These are phyloP conservation scores for Coniochaeta hoffmannii DNA, from an alignment of 2,329 filamentous ascomycete genomes.

Conservation along the genomic window DNA sequence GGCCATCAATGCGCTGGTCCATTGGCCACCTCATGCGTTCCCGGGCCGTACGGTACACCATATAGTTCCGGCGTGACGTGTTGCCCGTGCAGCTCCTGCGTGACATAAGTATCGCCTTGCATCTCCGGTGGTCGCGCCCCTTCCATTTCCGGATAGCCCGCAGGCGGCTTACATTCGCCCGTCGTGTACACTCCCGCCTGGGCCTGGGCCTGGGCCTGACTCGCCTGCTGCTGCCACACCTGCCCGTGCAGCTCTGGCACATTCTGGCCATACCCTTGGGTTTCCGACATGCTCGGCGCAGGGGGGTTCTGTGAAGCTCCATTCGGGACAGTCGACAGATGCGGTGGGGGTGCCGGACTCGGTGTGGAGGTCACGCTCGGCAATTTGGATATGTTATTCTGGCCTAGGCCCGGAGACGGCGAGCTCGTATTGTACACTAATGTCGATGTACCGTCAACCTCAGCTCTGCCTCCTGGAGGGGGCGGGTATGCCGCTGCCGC, in stretches of 20 bases:
- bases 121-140: neutral
- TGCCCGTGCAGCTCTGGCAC: neutral
- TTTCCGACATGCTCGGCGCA: neutral
- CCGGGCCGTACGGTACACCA: neutral
- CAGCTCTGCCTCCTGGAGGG: neutral
- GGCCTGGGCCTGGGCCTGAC: neutral
- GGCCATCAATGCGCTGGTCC: too few relatives aligned
- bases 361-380: neutral
- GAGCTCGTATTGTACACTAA: neutral
- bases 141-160: neutral
- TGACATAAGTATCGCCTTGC: neutral
- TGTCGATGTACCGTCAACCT: neutral
- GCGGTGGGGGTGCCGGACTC: neutral
- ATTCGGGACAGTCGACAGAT: neutral
- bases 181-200: neutral
- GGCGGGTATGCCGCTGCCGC: neutral
- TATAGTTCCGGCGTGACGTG: neutral
- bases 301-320: neutral
- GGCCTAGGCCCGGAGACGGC: neutral
- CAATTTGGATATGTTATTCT: neutral
- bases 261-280: neutral
- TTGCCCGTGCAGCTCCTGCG: neutral
- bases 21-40: neutral
- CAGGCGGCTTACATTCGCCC: neutral
- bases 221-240: neutral